phyloP scores from a whole-genome alignment of 352 stramenopile species.

The Pseudoperonospora humuli region DNA sequence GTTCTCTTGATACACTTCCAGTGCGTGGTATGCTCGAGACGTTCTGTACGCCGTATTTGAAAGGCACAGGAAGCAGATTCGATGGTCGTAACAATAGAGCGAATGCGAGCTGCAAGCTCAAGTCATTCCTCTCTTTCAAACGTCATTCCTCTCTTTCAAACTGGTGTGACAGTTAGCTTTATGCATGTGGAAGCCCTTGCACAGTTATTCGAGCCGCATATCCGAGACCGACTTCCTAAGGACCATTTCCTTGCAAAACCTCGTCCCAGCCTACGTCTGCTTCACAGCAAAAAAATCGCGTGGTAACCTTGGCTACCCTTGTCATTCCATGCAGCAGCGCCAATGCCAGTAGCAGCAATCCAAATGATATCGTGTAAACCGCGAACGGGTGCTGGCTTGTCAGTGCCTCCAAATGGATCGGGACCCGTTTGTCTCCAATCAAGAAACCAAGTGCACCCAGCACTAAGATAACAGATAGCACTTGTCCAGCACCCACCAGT shows the following conservation, averaged over 20 bases:
- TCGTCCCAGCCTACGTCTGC: constrained; percentile 15
- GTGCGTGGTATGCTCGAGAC: constrained; percentile 9
- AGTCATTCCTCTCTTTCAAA: too few relatives aligned
- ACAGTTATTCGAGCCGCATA: neutral
- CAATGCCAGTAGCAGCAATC: constrained; percentile 24
- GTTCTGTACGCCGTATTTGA: constrained; percentile 14
- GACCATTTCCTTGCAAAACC: constrained; percentile 3
- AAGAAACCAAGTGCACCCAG: constrained; percentile 26
- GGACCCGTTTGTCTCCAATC: constrained; percentile 19
- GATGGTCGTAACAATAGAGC: too few relatives aligned
- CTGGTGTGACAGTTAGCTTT: too few relatives aligned
- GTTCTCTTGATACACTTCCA: constrained; percentile 20
- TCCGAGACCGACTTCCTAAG: neutral
- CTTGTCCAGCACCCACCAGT: constrained; percentile 27
- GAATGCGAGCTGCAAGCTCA: too few relatives aligned
- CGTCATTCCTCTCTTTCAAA: too few relatives aligned
- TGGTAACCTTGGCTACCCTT: constrained; percentile 35
- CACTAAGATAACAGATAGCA: constrained; percentile 25
- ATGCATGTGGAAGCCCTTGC: too few relatives aligned
- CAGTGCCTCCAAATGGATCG: constrained; percentile 16
- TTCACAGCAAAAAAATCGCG: constrained; percentile 51
- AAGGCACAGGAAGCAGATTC: constrained; percentile 21
- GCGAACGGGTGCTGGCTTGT: constrained; percentile 18
- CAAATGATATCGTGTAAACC: constrained; percentile 27
- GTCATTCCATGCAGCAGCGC: constrained; percentile 34